Conservation (phyloP, 768 basidiomycete species). For the Termitomyces sp. region DNA sequence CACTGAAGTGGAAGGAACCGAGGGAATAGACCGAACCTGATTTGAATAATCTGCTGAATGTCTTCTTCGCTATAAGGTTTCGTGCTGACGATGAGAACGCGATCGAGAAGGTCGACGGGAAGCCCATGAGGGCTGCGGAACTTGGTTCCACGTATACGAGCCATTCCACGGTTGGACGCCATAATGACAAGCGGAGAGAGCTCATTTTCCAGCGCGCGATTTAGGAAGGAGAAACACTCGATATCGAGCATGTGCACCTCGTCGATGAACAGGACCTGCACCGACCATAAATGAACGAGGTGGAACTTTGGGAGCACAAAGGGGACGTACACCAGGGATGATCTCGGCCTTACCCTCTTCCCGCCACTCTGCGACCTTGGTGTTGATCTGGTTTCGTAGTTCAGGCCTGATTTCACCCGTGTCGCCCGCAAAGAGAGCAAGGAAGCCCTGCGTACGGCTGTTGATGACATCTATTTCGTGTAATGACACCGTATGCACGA, state of each 20-base stretch:
- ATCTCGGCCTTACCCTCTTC: constrained; percentile 99
- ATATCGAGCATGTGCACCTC: constrained; percentile 99
- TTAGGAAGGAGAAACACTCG: constrained; percentile 98
- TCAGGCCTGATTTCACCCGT: constrained; percentile 99
- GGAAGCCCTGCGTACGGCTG: constrained; percentile 96
- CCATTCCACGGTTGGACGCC: constrained; percentile 96
- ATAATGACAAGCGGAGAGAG: constrained; percentile 95
- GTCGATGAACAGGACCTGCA: constrained; percentile 94
- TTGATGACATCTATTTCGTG: constrained; percentile 99
- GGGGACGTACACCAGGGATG: constrained; percentile 79
- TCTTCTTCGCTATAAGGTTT: constrained; percentile 82
- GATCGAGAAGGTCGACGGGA: constrained; percentile 91
- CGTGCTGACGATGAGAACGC: constrained; percentile 95
- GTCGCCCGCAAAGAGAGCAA: constrained; percentile 92
- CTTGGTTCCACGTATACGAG: constrained; percentile 92
- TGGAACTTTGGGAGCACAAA: neutral
- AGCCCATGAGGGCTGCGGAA: constrained; percentile 94
- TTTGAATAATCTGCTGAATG: constrained; percentile 88
- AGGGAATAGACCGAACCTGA: constrained; percentile 53
- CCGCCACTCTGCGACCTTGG: constrained; percentile 57
- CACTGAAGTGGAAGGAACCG: no score
- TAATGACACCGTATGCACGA: constrained; percentile 94
- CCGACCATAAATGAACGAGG: neutral
- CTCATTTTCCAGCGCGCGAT: constrained; percentile 92
- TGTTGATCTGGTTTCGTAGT: constrained; percentile 93